A percentile compares a stretch with the other conserved stretches of the same genome.
Evolutionary conservation across 2,329 filamentous ascomycete genomes (phyloP).

Genomic region (Curvularia sp.): DNA sequence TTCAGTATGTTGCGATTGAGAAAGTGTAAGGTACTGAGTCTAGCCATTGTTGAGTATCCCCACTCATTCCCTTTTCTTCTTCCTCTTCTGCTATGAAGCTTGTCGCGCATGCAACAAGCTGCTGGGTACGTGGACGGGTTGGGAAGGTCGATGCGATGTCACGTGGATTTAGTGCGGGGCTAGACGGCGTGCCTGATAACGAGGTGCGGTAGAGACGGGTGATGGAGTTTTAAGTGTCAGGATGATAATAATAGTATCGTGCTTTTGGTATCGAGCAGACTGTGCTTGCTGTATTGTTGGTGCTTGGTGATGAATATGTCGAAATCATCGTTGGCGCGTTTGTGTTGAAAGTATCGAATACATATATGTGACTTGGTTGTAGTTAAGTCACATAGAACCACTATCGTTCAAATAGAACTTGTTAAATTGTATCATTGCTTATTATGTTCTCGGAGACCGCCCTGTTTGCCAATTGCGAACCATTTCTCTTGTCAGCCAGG

Average conservation of each 20-base stretch:
- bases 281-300: too few relatives aligned
- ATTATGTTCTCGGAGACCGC: not conserved
- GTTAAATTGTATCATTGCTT: not conserved
- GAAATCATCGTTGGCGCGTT: too few relatives aligned
- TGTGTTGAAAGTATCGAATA: too few relatives aligned
- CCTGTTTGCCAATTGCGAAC: not conserved
- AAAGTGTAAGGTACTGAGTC: not conserved
- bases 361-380: not conserved
- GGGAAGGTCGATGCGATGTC: constrained; percentile 10
- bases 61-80: too few relatives aligned
- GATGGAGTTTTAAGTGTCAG: too few relatives aligned
- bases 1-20: too few relatives aligned
- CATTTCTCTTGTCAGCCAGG: not conserved
- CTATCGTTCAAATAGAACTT: not conserved
- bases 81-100: constrained; percentile 10
- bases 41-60: constrained; percentile 24
- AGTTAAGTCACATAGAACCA: not conserved
- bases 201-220: too few relatives aligned
- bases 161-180: constrained; percentile 2
- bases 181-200: not conserved
- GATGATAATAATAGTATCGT: too few relatives aligned
- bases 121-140: constrained; percentile 8
- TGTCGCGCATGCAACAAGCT: not conserved
- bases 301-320: too few relatives aligned
- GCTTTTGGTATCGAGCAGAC: too few relatives aligned